Evolutionary conservation across 306 rosid species (phyloP), one percentile per base, ranked within the genome.

Genomic region (Ochetophila trinervis): DNA sequence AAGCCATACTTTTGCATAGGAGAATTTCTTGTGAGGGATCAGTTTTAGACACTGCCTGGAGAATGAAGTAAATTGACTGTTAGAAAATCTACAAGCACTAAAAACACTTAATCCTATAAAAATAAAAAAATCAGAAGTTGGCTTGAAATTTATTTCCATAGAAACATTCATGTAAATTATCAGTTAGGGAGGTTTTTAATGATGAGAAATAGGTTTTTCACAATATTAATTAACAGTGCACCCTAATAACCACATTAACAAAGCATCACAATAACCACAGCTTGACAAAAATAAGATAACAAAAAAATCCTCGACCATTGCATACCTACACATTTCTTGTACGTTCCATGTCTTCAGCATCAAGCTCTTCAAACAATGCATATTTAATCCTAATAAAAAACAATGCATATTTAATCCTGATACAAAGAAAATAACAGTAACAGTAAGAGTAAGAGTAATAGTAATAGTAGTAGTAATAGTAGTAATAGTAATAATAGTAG

Each of bases 321-420:
- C 68, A 50, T 74, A 91, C 98, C 75, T 92, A 92, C 12, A 93
- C 96, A 4, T 90, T 97, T 74, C 96, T 80, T 16, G 99, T 81
- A 17, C 90, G 84, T 55, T 86, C 99, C 51, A 75, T 48, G 44
- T 93, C 99, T 36, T 67, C 84, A 6, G 97, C 84, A 63, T 90
- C 96, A 67, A 93, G 88, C 78, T 90, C 99, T 71, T 93, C 96
- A 12, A 84, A 93, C 14, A 93, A 80, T 0, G 99, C 99, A 80
- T 88, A 93, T 54, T 93, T 86, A 61, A 93, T 93, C 99, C 97
- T 93, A 65, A n/a, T n/a, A n/a, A n/a, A n/a, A n/a, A n/a, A n/a
- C n/a, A n/a, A n/a, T n/a, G n/a, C n/a, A n/a, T n/a, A n/a, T n/a
- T n/a, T n/a, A n/a, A n/a, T n/a, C n/a, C n/a, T n/a, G n/a, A n/a